A percentile compares a stretch with the other conserved stretches of the same genome.
Evolutionary conservation across 192 early-diverging fungal genomes (phyloP).

Genomic region (Paraglomus occultum): DNA sequence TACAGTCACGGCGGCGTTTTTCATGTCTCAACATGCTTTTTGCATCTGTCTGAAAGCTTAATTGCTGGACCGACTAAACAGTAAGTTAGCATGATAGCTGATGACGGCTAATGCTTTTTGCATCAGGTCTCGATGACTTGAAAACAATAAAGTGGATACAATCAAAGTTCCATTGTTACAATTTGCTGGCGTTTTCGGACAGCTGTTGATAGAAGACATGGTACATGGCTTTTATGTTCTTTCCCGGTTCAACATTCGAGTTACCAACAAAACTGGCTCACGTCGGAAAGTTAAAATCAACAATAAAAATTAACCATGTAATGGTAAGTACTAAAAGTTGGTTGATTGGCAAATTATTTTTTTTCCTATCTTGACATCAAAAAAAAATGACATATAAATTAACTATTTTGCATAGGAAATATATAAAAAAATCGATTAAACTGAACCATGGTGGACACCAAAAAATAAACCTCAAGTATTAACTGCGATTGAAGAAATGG

Average conservation of each 20-base stretch:
- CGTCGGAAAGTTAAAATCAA: constrained; percentile 27
- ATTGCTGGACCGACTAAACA: no score
- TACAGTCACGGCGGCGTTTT: no score
- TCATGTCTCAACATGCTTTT: no score
- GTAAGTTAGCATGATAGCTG: no score
- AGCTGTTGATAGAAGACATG: constrained; percentile 29
- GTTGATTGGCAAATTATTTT: constrained; percentile 24
- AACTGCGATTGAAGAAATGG: constrained; percentile 24
- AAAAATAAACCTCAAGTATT: constrained; percentile 29
- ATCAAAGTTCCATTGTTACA: constrained; percentile 24
- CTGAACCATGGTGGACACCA: constrained; percentile 22
- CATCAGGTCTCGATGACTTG: no score
- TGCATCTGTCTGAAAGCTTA: no score
- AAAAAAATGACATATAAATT: constrained; percentile 15
- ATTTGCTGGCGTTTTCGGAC: constrained; percentile 19
- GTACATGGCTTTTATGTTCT: constrained; percentile 27
- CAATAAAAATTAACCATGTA: constrained; percentile 28
- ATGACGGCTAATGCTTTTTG: no score
- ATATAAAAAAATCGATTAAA: constrained; percentile 25
- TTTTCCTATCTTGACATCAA: constrained; percentile 29
- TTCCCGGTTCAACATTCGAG: constrained; percentile 16
- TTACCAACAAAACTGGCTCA: constrained; percentile 23
- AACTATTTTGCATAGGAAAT: constrained; percentile 27
- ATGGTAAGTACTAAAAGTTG: constrained; percentile 17
- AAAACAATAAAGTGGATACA: no score